Conservation (phyloP, 495 filamentous ascomycete genomes). For the Achaetomiella virescens region DNA sequence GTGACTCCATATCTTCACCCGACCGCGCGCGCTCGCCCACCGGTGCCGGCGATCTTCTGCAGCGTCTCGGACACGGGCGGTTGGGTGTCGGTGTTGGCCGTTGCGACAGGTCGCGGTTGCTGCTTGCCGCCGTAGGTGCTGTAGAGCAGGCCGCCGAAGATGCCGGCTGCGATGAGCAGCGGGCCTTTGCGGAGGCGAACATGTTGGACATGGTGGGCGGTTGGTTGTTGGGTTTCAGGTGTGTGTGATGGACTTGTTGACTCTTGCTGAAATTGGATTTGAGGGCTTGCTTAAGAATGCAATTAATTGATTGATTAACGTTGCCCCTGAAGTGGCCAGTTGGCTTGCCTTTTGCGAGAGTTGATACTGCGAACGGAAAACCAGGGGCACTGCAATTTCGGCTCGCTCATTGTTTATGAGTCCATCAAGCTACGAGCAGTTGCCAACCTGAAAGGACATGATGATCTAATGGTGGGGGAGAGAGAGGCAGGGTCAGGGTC, state of each 20-base stretch:
- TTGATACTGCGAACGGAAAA: too few relatives aligned
- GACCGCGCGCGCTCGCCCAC: conserved; percentile 15
- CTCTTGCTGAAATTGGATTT: too few relatives aligned
- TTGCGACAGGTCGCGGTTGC: conserved; percentile 18
- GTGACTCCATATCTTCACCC: background rate
- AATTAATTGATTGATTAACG: too few relatives aligned
- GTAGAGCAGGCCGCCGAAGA: conserved; percentile 19
- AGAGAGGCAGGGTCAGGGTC: background rate
- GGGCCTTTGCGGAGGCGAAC: conserved; percentile 18
- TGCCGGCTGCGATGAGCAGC: conserved; percentile 5
- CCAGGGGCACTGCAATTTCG: too few relatives aligned
- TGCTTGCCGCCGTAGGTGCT: conserved; percentile 20
- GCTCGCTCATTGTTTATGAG: too few relatives aligned
- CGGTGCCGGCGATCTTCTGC: conserved; percentile 10
- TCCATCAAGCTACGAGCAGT: background rate
- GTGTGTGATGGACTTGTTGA: too few relatives aligned
- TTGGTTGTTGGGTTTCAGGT: background rate
- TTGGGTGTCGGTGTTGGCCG: background rate
- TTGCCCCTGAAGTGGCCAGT: too few relatives aligned
- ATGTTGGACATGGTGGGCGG: conserved; percentile 16
- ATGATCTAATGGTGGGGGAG: background rate
- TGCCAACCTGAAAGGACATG: background rate
- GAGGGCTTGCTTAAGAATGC: too few relatives aligned
- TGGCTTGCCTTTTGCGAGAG: too few relatives aligned
- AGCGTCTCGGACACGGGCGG: conserved; percentile 16